phyloP scores from a whole-genome alignment of 208 protist genomes.

The Phytomonas sp. region DNA sequence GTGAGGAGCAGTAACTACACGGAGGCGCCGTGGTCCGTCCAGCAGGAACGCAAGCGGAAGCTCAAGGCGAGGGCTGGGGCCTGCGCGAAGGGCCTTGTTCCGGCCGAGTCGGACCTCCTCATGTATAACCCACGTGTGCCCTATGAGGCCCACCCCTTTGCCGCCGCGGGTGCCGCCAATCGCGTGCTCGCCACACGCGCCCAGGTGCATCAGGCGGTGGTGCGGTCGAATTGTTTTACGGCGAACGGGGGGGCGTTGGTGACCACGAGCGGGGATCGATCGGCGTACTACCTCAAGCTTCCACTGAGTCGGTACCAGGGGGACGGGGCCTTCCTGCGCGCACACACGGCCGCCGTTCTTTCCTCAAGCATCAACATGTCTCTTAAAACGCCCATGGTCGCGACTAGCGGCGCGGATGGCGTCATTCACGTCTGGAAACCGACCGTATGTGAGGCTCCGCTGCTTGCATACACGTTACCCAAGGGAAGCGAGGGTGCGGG shows the following conservation, averaged over 20 bases:
- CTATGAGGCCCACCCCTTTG: conserved; percentile 21
- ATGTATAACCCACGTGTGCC: background rate
- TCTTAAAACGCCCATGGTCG: conserved; percentile 33
- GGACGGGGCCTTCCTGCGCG: conserved; percentile 21
- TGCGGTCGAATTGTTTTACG: conserved; percentile 28
- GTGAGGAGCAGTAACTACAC: conserved; percentile 55
- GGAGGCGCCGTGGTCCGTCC: conserved; percentile 62
- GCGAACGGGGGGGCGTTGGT: conserved; percentile 35
- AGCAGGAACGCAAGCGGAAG: conserved; percentile 23
- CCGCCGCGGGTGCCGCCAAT: conserved; percentile 22
- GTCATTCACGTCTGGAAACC: conserved; percentile 52
- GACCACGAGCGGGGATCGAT: conserved; percentile 32
- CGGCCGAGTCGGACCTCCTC: background rate
- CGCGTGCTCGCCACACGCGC: conserved; percentile 17
- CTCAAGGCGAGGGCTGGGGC: conserved; percentile 8
- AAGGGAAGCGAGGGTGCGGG: background rate
- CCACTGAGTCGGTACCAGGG: conserved; percentile 33
- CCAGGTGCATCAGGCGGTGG: conserved; percentile 20
- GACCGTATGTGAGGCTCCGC: conserved; percentile 13
- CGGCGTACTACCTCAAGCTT: conserved; percentile 30
- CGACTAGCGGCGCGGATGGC: conserved; percentile 49
- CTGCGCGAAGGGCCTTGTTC: background rate
- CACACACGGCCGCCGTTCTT: conserved; percentile 31
- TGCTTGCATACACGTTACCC: conserved; percentile 11
- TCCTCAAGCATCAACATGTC: conserved; percentile 49